Conservation (phyloP, 768 basidiomycete genomes). For the Leccinum boreale region DNA sequence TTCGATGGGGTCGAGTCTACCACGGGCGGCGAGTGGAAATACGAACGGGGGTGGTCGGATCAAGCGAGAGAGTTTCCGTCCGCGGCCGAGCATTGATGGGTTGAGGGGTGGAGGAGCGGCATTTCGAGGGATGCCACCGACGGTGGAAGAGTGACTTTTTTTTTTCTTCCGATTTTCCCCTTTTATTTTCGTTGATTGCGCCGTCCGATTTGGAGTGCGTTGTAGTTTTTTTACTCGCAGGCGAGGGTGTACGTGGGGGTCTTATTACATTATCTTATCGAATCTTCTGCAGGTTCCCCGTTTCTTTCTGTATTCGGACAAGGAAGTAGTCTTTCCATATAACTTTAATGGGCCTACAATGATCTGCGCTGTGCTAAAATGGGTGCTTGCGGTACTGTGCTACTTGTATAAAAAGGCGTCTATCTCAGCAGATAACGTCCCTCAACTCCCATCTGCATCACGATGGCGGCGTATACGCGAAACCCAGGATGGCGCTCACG, state of each 20-base stretch:
- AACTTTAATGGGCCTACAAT: not conserved
- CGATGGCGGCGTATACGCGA: constrained; percentile 19
- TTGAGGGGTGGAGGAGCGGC: constrained; percentile 5
- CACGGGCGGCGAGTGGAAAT: constrained; percentile 10
- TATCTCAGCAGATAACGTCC: not conserved
- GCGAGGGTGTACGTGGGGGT: constrained; percentile 12
- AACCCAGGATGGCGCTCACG: constrained; percentile 9
- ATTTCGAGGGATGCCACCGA: constrained; percentile 27
- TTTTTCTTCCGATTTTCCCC: not conserved
- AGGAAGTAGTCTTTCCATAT: not conserved
- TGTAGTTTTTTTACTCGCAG: constrained; percentile 18
- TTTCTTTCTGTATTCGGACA: not conserved
- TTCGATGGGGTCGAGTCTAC: constrained; percentile 7
- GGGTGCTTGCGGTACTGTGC: not conserved
- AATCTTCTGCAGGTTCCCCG: constrained; percentile 13
- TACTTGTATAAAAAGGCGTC: not conserved
- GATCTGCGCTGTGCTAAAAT: constrained; percentile 13
- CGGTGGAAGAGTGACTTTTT: constrained; percentile 22
- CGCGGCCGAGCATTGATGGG: constrained; percentile 68
- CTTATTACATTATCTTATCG: constrained; percentile 20
- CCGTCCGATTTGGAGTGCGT: not conserved
- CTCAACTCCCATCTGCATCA: not conserved
- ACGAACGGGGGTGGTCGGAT: constrained; percentile 50
- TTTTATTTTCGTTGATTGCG: not conserved
- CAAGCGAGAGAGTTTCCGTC: constrained; percentile 78